Evolutionary conservation across 202 grass and related monocot species (phyloP).

Genomic region (Elaeis oleifera): DNA sequence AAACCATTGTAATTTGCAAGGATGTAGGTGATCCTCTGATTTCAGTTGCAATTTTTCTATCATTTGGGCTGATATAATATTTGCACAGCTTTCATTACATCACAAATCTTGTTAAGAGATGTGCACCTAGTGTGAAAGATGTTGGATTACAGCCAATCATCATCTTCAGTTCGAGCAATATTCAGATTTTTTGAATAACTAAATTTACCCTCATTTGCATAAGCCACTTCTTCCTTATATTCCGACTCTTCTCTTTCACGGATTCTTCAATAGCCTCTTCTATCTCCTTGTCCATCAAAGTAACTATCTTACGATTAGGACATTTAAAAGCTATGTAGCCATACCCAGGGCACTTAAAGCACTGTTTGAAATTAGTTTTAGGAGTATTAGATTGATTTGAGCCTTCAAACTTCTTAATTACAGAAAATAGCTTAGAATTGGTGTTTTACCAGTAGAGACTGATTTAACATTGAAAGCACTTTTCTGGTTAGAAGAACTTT

Average conservation of each 20-base stretch:
- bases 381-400: neutral
- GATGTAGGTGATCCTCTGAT: no score
- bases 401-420: neutral
- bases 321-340: neutral
- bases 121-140: conserved; percentile 9
- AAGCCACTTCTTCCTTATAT: neutral
- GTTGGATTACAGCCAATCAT: neutral
- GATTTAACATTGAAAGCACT: neutral
- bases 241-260: neutral
- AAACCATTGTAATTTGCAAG: conserved; percentile 16
- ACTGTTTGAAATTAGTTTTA: neutral
- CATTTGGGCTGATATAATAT: neutral
- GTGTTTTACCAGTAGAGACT: neutral
- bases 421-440: neutral
- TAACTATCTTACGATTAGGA: neutral
- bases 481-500: no score
- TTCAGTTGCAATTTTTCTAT: neutral
- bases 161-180: neutral
- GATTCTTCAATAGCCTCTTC: neutral
- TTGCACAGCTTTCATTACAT: conserved; percentile 11
- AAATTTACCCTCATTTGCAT: neutral
- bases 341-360: neutral
- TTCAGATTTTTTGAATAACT: neutral
- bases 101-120: conserved; percentile 1
- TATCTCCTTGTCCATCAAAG: neutral